Percentiles rank a stretch among this genome's conserved stretches.
Evolutionary conservation across 2,329 filamentous ascomycete genomes (phyloP).

Genomic region (Colletotrichum theobromicola): DNA sequence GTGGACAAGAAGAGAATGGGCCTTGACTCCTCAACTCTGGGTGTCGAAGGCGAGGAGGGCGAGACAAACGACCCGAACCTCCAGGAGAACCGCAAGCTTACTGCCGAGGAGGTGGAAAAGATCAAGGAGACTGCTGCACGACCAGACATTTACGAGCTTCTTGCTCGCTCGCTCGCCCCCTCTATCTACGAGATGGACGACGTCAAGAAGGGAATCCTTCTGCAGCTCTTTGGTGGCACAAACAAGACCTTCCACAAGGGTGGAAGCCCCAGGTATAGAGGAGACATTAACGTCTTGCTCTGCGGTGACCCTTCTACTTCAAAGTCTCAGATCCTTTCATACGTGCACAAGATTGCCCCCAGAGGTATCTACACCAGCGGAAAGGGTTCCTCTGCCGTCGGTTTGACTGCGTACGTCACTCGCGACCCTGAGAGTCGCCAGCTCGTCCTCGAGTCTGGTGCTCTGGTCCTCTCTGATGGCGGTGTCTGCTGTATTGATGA

Average conservation of each 20-base stretch:
- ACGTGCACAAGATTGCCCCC: slow-evolving; percentile 97
- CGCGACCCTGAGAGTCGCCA: slow-evolving; percentile 81
- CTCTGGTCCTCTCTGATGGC: slow-evolving; percentile 79
- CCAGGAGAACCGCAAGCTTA: slow-evolving; percentile 84
- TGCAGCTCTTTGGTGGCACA: slow-evolving; percentile 95
- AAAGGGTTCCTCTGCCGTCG: slow-evolving; percentile 81
- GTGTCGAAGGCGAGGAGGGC: slow-evolving; percentile 73
- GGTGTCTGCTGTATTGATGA: slow-evolving; percentile 87
- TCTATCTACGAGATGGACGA: slow-evolving; percentile 99
- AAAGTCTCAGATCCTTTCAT: slow-evolving; percentile 93
- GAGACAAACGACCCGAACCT: slow-evolving; percentile 73
- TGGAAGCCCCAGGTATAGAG: slow-evolving; percentile 92
- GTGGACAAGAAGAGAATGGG: slow-evolving; percentile 95
- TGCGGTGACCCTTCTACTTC: slow-evolving; percentile 97
- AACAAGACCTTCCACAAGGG: slow-evolving; percentile 99
- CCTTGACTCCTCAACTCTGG: slow-evolving; percentile 86
- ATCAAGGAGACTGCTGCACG: slow-evolving; percentile 83
- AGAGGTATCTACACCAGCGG: slow-evolving; percentile 83
- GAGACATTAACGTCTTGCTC: slow-evolving; percentile 95
- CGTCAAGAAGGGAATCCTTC: slow-evolving; percentile 96
- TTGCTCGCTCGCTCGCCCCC: slow-evolving; percentile 88
- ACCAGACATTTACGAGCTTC: slow-evolving; percentile 89
- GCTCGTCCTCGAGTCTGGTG: slow-evolving; percentile 80
- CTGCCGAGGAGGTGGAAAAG: slow-evolving; percentile 85
- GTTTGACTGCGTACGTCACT: slow-evolving; percentile 82